Evolutionary conservation across 306 rosid species (phyloP).

Genomic region (Cicer arietinum): DNA sequence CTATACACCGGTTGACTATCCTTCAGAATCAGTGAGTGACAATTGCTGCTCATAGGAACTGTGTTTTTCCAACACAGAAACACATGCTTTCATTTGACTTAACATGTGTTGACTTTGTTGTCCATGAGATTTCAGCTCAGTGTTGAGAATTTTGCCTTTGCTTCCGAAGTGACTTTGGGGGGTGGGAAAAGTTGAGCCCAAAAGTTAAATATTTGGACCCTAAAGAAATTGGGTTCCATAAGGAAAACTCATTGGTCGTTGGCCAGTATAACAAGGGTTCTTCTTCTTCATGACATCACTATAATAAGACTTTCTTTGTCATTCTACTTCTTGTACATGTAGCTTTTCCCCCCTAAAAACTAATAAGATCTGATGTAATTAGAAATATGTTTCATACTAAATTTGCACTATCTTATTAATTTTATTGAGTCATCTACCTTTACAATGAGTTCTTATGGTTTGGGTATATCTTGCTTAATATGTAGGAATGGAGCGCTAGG

Average conservation of each 20-base stretch:
- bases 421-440: slow-evolving; percentile 13
- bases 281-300: too few species aligned
- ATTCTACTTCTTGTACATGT: neutral
- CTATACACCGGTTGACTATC: slow-evolving; percentile 84
- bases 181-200: too few species aligned
- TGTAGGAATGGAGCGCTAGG: slow-evolving; percentile 94
- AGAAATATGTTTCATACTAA: slow-evolving; percentile 12
- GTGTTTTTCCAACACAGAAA: neutral
- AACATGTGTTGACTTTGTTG: neutral
- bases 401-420: neutral
- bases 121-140: too few species aligned
- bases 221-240: too few species aligned
- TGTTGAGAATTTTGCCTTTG: too few species aligned
- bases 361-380: neutral
- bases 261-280: too few species aligned
- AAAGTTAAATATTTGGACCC: too few species aligned
- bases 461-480: slow-evolving; percentile 26
- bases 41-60: slow-evolving; percentile 29
- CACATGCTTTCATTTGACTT: slow-evolving; percentile 26
- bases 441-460: slow-evolving; percentile 26
- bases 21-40: slow-evolving; percentile 82
- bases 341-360: neutral
- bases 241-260: too few species aligned
- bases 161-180: too few species aligned
- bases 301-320: too few species aligned